A percentile compares a stretch with the other conserved stretches of the same genome.
phyloP scores from a whole-genome alignment of 2,329 filamentous ascomycete genomes.

The Xylaria sp. region DNA sequence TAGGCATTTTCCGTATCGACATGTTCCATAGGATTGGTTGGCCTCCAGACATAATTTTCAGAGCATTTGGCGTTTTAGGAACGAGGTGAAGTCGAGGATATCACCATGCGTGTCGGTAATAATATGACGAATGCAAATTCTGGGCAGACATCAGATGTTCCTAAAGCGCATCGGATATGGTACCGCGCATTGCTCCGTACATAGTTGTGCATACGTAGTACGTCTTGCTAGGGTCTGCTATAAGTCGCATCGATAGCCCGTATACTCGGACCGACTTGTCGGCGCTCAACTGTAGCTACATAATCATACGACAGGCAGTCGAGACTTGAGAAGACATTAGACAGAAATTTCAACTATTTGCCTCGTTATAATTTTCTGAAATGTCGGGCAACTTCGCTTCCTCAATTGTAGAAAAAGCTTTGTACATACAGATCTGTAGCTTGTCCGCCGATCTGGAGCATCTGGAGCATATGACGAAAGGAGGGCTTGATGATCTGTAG shows the following conservation, averaged over 20 bases:
- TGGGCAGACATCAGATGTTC: neutral
- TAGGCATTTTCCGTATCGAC: no score
- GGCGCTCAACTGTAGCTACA: neutral
- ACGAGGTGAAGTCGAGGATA: neutral
- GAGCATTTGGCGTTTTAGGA: no score
- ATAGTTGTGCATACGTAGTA: neutral
- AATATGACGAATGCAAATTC: neutral
- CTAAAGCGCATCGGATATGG: neutral
- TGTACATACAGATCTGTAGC: no score
- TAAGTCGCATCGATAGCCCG: neutral
- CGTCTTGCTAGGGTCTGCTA: no score
- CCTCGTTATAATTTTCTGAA: no score
- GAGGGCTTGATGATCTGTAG: conserved; percentile 12
- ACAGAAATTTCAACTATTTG: no score
- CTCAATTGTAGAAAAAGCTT: no score
- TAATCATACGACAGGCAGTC: neutral
- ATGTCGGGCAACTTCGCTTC: no score
- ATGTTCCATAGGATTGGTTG: conserved; percentile 17
- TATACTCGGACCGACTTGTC: neutral
- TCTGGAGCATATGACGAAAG: neutral
- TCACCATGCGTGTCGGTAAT: neutral
- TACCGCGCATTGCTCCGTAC: no score
- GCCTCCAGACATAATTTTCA: no score
- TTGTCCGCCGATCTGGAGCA: neutral
- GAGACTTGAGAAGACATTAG: neutral